Conservation (phyloP, 179 eudicot genomes). For the Pouteria campechiana region DNA sequence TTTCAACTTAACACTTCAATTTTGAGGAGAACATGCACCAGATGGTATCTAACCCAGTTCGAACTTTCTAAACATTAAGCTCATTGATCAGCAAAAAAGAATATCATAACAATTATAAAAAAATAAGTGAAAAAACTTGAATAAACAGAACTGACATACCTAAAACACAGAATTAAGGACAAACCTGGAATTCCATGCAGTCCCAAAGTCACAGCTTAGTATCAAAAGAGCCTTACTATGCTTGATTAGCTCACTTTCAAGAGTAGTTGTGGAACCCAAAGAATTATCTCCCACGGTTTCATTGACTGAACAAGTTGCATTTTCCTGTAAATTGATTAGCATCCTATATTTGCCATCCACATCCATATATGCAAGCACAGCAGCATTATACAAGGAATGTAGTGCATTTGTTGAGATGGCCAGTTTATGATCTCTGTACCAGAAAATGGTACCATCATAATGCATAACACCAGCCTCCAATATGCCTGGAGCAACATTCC, state of each 20-base stretch:
- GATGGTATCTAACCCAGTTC: too few species aligned
- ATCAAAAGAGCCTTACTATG: slow-evolving; percentile 69
- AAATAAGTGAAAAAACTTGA: background rate
- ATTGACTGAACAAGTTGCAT: slow-evolving; percentile 9
- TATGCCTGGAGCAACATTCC: background rate
- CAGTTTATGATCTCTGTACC: slow-evolving; percentile 74
- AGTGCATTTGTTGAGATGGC: slow-evolving; percentile 63
- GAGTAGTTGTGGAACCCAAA: slow-evolving; percentile 6
- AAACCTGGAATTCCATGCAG: slow-evolving; percentile 90
- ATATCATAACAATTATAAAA: background rate
- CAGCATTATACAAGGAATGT: slow-evolving; percentile 48
- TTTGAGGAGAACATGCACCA: too few species aligned
- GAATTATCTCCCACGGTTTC: slow-evolving; percentile 6
- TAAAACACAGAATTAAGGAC: slow-evolving; percentile 6
- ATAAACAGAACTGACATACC: too few species aligned
- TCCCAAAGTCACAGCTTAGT: slow-evolving; percentile 80
- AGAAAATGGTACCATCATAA: slow-evolving; percentile 24
- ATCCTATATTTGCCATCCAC: slow-evolving; percentile 29
- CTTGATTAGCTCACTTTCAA: slow-evolving; percentile 59
- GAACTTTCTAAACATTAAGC: too few species aligned
- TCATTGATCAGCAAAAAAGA: background rate
- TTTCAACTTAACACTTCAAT: too few species aligned
- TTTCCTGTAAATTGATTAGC: background rate
- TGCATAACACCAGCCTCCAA: slow-evolving; percentile 6
- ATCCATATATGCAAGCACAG: slow-evolving; percentile 41